These are phyloP conservation scores for Tuctoria greenei DNA, from an alignment of 176 grass and related monocot species.

Conservation along the genomic window DNA sequence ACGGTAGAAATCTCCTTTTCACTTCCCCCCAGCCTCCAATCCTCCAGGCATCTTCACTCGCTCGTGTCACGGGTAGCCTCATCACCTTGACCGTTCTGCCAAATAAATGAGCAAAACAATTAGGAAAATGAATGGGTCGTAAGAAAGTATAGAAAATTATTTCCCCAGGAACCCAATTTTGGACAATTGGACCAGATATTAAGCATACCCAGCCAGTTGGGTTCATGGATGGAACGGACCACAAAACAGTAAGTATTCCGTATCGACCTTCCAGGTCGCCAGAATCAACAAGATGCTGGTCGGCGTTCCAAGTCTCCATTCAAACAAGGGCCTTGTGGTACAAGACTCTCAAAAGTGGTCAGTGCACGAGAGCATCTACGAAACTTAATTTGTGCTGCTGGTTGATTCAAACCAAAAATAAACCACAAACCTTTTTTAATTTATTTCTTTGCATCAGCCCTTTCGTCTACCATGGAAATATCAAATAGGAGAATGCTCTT, in stretches of 20 bases:
- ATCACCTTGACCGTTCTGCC: not conserved
- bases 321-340: not conserved
- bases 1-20: not conserved
- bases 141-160: not conserved
- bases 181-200: slow-evolving; percentile 6
- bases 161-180: not conserved
- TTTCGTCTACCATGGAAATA: not conserved
- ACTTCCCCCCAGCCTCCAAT: not conserved
- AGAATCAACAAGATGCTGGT: not conserved
- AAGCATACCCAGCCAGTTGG: not conserved
- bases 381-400: not conserved
- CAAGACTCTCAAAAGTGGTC: no score
- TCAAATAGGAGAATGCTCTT: not conserved
- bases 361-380: no score
- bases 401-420: not conserved
- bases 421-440: not conserved
- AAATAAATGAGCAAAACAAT: slow-evolving; percentile 1
- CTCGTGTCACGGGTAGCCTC: not conserved
- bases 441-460: not conserved
- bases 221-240: slow-evolving; percentile 11
- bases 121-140: not conserved
- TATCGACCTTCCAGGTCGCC: not conserved
- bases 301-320: not conserved
- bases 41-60: not conserved
- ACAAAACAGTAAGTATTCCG: not conserved